These are phyloP conservation scores for Stemphylium vesicarium DNA, from an alignment of 2,329 filamentous ascomycete genomes.

Conservation along the genomic window DNA sequence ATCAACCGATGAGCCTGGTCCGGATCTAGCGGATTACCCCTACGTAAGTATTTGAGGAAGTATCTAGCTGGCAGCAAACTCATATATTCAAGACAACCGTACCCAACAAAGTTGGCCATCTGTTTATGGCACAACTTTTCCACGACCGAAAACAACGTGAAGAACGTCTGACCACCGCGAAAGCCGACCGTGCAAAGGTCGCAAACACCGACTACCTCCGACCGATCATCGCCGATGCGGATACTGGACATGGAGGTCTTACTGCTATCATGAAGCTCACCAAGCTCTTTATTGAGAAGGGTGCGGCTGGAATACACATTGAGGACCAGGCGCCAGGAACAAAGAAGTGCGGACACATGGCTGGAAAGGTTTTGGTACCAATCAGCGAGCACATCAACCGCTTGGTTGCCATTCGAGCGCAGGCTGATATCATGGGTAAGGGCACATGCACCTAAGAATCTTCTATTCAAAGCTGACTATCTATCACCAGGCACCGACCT, in stretches of 20 bases:
- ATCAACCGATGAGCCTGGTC: constrained; percentile 91
- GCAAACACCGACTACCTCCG: constrained; percentile 91
- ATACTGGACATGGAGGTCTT: constrained; percentile 94
- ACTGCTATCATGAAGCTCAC: constrained; percentile 99
- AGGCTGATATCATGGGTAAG: constrained; percentile 96
- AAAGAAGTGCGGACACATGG: constrained; percentile 99
- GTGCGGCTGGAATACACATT: constrained; percentile 96
- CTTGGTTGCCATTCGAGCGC: constrained; percentile 92
- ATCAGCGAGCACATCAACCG: constrained; percentile 98
- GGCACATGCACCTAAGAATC: not conserved
- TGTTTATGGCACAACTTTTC: constrained; percentile 99
- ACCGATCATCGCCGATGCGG: constrained; percentile 94
- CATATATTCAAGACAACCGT: constrained; percentile 78
- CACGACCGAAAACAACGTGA: constrained; percentile 99
- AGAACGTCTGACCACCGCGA: constrained; percentile 81
- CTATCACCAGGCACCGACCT: constrained; percentile 73
- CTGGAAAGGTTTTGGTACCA: constrained; percentile 95
- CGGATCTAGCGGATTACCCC: constrained; percentile 97
- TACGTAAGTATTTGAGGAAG: constrained; percentile 43
- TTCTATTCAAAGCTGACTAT: not conserved
- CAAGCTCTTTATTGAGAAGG: constrained; percentile 95
- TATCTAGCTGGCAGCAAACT: constrained; percentile 14
- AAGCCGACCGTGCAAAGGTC: constrained; percentile 72
- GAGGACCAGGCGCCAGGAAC: constrained; percentile 98
- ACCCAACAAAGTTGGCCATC: constrained; percentile 95